These are phyloP conservation scores for Paratinospora sagittata DNA, from an alignment of 164 flowering plant genomes.

Conservation along the genomic window DNA sequence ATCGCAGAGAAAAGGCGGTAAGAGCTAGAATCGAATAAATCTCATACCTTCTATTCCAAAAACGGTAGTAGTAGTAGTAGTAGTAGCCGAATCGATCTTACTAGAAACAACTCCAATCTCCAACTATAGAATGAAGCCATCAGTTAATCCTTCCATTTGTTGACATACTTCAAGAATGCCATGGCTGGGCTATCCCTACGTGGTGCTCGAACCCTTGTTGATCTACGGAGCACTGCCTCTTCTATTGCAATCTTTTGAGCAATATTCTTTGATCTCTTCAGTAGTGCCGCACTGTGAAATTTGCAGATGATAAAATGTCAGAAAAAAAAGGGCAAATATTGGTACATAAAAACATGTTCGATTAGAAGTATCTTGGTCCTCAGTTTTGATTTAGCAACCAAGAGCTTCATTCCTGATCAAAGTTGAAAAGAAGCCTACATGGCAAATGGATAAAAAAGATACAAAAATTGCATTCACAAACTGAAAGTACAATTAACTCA, in stretches of 20 bases:
- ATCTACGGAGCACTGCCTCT: conserved; percentile 69
- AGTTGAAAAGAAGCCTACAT: too few relatives aligned
- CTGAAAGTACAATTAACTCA: too few relatives aligned
- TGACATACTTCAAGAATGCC: conserved; percentile 67
- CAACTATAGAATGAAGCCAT: conserved; percentile 1
- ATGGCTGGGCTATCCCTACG: conserved; percentile 56
- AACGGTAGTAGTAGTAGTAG: neutral
- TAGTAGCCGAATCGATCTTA: neutral
- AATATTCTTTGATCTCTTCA: conserved; percentile 53
- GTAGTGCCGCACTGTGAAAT: conserved; percentile 47
- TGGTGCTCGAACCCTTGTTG: conserved; percentile 79
- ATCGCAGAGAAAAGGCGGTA: neutral
- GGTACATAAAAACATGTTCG: too few relatives aligned
- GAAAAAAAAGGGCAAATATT: neutral
- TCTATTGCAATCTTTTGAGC: conserved; percentile 45
- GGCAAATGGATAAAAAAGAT: too few relatives aligned
- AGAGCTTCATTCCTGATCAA: too few relatives aligned
- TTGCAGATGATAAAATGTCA: neutral
- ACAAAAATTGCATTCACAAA: too few relatives aligned
- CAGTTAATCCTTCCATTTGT: conserved; percentile 73
- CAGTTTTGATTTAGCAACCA: too few relatives aligned
- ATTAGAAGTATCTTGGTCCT: too few relatives aligned
- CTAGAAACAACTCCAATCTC: neutral
- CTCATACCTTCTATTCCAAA: neutral
- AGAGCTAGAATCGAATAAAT: neutral